Evolutionary conservation across 2,329 filamentous ascomycete genomes (phyloP).

Genomic region (Fusarium nodosum): DNA sequence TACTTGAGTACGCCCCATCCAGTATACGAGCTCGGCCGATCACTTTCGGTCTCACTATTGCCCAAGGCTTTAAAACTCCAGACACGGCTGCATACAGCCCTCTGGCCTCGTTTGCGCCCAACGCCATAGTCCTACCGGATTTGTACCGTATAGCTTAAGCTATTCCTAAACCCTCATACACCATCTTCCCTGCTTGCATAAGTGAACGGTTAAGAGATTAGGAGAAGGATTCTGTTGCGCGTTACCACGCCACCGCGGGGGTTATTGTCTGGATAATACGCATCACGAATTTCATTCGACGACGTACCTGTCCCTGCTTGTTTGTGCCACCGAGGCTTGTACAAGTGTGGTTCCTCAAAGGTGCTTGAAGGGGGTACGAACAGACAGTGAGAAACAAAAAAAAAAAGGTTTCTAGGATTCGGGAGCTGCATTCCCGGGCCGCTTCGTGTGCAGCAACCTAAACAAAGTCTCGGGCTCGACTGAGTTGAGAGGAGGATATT

Average conservation of each 20-base stretch:
- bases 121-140: constrained; percentile 43
- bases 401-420: constrained; percentile 45
- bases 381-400: constrained; percentile 24
- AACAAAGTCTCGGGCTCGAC: constrained; percentile 33
- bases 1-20: constrained; percentile 33
- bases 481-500: constrained; percentile 45
- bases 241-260: constrained; percentile 44
- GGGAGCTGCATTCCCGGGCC: constrained; percentile 54
- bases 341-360: constrained; percentile 54
- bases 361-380: constrained; percentile 48
- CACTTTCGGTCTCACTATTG: constrained; percentile 44
- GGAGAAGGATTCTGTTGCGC: constrained; percentile 36
- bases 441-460: constrained; percentile 44
- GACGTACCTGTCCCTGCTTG: constrained; percentile 45
- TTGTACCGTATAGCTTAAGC: constrained; percentile 30
- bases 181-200: constrained; percentile 33
- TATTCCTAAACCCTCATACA: constrained; percentile 37
- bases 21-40: constrained; percentile 54
- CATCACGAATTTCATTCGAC: constrained; percentile 41
- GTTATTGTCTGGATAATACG: constrained; percentile 37
- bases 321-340: constrained; percentile 52
- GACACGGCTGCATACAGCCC: constrained; percentile 45
- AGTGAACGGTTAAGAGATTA: constrained; percentile 31
- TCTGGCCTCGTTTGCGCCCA: constrained; percentile 42
- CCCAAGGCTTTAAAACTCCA: constrained; percentile 45